Conservation (phyloP, 2,329 filamentous ascomycete species). For the Paraphoma sp. region DNA sequence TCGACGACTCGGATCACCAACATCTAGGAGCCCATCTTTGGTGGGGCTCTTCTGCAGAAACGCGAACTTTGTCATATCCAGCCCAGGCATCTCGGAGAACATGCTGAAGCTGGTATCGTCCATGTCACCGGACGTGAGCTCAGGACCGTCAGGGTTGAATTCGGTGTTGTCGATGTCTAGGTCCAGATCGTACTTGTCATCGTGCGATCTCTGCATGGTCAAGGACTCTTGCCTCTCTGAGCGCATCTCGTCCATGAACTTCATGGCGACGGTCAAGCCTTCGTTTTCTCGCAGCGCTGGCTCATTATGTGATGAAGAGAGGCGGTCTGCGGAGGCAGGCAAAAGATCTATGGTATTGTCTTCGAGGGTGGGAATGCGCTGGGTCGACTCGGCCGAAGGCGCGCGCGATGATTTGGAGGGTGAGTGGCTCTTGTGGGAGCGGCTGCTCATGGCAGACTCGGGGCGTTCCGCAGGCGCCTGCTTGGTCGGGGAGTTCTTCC, state of each 20-base stretch:
- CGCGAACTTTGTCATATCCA: constrained; percentile 82
- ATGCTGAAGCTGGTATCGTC: constrained; percentile 82
- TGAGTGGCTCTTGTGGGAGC: constrained; percentile 35
- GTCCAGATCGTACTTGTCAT: constrained; percentile 28
- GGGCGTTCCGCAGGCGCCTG: constrained; percentile 25
- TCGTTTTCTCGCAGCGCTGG: constrained; percentile 46
- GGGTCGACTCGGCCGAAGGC: constrained; percentile 26
- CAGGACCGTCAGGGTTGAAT: constrained; percentile 40
- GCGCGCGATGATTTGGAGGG: constrained; percentile 35
- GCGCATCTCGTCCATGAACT: constrained; percentile 38
- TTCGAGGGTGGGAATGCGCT: constrained; percentile 16
- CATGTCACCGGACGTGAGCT: constrained; percentile 45
- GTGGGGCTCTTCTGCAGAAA: constrained; percentile 67
- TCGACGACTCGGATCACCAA: constrained; percentile 8
- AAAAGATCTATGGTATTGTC: constrained; percentile 16
- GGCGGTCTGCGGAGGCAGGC: constrained; percentile 26
- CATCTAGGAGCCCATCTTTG: constrained; percentile 41
- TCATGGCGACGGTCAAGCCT: constrained; percentile 46
- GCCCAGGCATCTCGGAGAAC: constrained; percentile 82
- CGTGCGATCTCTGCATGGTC: constrained; percentile 29
- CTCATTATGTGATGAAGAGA: constrained; percentile 29
- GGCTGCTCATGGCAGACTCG: constrained; percentile 33
- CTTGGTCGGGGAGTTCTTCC: constrained; percentile 36
- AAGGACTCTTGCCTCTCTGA: constrained; percentile 27
- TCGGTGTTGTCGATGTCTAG: constrained; percentile 36